Conservation (phyloP, 495 filamentous ascomycete genomes). For the Penicillium samsonianum region DNA sequence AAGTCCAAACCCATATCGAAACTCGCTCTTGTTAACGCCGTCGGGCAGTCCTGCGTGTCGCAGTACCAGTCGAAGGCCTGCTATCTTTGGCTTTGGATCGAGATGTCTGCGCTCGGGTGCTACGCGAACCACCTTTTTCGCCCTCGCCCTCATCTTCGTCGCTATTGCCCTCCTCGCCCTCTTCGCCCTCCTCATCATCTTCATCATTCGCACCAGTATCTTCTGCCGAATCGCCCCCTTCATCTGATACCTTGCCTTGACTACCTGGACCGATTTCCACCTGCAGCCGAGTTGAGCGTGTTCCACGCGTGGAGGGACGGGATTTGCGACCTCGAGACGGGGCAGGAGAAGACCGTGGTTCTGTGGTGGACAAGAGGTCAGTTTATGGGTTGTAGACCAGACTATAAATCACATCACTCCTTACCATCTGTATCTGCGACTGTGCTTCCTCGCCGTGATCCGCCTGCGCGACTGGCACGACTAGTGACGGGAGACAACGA, state of each 20-base stretch:
- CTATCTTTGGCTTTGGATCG: conserved; percentile 43
- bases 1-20: conserved; percentile 8
- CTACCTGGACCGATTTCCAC: conserved; percentile 38
- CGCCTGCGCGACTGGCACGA: conserved; percentile 47
- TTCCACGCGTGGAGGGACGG: conserved; percentile 40
- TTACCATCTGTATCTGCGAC: conserved; percentile 57
- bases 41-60: conserved; percentile 38
- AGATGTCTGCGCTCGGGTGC: conserved; percentile 43
- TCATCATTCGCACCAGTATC: conserved; percentile 44
- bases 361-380: conserved; percentile 28
- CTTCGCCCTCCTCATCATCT: conserved; percentile 38
- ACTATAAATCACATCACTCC: conserved; percentile 15
- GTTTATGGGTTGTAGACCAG: conserved; percentile 6
- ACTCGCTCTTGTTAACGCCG: conserved; percentile 30
- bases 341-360: conserved; percentile 52
- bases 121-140: conserved; percentile 42
- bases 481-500: conserved; percentile 58
- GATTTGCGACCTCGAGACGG: conserved; percentile 48
- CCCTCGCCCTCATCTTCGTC: conserved; percentile 40
- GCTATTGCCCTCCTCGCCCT: conserved; percentile 31
- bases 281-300: conserved; percentile 46
- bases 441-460: conserved; percentile 47
- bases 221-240: conserved; percentile 44
- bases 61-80: conserved; percentile 31
- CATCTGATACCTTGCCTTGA: conserved; percentile 37